Evolutionary conservation across 345 rosid species (phyloP).

Genomic region (Clarkia xantiana): DNA sequence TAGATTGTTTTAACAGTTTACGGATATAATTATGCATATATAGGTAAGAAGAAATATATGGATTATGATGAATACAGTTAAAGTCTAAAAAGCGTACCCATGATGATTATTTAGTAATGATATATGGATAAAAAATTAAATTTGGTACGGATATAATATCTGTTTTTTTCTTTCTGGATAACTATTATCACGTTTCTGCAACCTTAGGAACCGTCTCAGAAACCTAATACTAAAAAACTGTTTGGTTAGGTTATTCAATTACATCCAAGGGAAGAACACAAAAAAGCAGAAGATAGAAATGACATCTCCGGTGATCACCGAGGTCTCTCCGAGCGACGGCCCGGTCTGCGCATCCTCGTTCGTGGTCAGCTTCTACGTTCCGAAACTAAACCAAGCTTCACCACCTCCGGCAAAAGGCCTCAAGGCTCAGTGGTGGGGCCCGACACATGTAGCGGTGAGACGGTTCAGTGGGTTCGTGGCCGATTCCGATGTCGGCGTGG

Average conservation of each 20-base stretch:
- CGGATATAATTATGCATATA: too few species aligned
- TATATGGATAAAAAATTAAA: too few species aligned
- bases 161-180: too few species aligned
- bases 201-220: too few species aligned
- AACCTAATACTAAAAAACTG: not conserved
- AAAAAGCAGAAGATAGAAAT: slow-evolving; percentile 51
- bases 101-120: too few species aligned
- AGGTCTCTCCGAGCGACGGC: slow-evolving; percentile 77
- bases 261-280: slow-evolving; percentile 72
- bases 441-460: slow-evolving; percentile 39
- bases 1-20: too few species aligned
- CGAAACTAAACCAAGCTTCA: slow-evolving; percentile 52
- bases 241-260: slow-evolving; percentile 44
- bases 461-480: slow-evolving; percentile 70
- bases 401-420: slow-evolving; percentile 77
- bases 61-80: too few species aligned
- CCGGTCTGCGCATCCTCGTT: too few species aligned
- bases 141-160: too few species aligned
- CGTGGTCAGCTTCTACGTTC: slow-evolving; percentile 65
- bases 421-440: slow-evolving; percentile 44
- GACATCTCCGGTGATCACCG: slow-evolving; percentile 67
- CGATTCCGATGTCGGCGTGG: slow-evolving; percentile 37
- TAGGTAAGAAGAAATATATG: too few species aligned
- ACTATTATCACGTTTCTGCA: too few species aligned
- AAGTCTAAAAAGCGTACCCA: too few species aligned